Conservation (phyloP, 148 eudicot genomes). For the Hydrangea macrophylla region DNA sequence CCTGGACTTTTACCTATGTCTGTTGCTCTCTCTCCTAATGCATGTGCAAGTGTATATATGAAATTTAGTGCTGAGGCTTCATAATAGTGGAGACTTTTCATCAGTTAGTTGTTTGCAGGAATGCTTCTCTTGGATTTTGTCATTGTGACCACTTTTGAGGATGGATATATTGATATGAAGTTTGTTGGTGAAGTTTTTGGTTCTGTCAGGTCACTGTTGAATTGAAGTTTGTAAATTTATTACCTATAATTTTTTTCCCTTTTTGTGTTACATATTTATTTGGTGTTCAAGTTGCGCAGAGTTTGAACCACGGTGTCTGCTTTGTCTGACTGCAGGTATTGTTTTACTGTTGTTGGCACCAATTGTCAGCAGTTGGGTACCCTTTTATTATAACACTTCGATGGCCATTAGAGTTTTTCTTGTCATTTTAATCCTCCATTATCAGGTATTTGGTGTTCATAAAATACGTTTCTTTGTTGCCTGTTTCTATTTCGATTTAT, state of each 20-base stretch:
- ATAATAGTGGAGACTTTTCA: neutral
- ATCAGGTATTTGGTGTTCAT: constrained; percentile 58
- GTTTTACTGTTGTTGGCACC: constrained; percentile 69
- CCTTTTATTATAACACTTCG: constrained; percentile 91
- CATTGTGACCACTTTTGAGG: constrained; percentile 86
- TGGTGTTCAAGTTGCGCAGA: constrained; percentile 47
- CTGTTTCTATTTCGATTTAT: neutral
- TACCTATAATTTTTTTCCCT: neutral
- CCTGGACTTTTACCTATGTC: neutral
- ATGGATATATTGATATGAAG: constrained; percentile 75
- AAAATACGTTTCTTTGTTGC: neutral
- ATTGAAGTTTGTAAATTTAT: constrained; percentile 54
- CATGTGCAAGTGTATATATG: no score
- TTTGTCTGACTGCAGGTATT: constrained; percentile 64
- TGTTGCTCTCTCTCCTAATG: neutral
- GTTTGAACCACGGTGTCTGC: constrained; percentile 76
- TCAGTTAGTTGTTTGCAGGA: constrained; percentile 41
- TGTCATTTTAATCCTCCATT: constrained; percentile 79
- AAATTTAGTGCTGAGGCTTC: neutral
- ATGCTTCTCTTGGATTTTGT: constrained; percentile 71
- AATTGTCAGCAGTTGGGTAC: constrained; percentile 86
- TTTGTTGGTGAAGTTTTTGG: constrained; percentile 61
- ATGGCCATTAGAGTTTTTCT: constrained; percentile 85
- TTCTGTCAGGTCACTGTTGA: constrained; percentile 62
- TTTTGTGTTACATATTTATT: neutral